phyloP scores from a whole-genome alignment of 495 filamentous ascomycete species.

The Glutinoglossum americanum region DNA sequence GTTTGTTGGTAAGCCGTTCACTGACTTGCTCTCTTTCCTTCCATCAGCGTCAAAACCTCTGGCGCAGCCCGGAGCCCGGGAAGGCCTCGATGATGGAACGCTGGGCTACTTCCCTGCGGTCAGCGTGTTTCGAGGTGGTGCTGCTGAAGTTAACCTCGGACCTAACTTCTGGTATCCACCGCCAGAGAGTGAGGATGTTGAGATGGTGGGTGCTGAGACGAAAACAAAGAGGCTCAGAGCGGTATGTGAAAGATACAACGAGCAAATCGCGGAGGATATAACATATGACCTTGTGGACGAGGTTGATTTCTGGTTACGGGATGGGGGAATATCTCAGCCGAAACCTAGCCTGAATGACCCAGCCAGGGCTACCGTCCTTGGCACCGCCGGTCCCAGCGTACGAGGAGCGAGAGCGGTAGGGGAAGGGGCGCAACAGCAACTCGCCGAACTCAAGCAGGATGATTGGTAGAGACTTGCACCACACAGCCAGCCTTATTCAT shows the following conservation, averaged over 20 bases:
- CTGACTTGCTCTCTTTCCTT: conserved; percentile 73
- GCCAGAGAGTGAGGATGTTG: conserved; percentile 28
- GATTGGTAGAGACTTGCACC: not conserved
- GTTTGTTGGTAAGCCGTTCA: conserved; percentile 70
- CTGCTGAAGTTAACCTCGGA: conserved; percentile 80
- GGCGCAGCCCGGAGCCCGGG: conserved; percentile 46
- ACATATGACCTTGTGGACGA: conserved; percentile 85
- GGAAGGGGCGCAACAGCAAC: not conserved
- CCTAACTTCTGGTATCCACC: conserved; percentile 79
- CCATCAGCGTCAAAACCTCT: conserved; percentile 71
- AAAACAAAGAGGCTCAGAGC: conserved; percentile 22
- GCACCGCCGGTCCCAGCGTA: not conserved
- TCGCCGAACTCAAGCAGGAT: not conserved
- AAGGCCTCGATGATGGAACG: conserved; percentile 76
- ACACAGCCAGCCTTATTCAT: not conserved
- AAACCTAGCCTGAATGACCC: not conserved
- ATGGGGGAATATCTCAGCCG: conserved; percentile 21
- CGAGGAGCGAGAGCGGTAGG: not conserved
- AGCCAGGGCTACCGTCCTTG: not conserved
- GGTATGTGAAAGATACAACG: conserved; percentile 63
- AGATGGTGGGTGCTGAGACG: conserved; percentile 23
- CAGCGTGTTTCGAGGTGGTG: conserved; percentile 75
- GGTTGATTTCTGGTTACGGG: conserved; percentile 56
- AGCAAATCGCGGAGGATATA: conserved; percentile 90
- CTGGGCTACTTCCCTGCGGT: conserved; percentile 90